A percentile compares a stretch with the other conserved stretches of the same genome.
Conservation (phyloP, 129 eudicot species). For the Kitagawia praeruptora region DNA sequence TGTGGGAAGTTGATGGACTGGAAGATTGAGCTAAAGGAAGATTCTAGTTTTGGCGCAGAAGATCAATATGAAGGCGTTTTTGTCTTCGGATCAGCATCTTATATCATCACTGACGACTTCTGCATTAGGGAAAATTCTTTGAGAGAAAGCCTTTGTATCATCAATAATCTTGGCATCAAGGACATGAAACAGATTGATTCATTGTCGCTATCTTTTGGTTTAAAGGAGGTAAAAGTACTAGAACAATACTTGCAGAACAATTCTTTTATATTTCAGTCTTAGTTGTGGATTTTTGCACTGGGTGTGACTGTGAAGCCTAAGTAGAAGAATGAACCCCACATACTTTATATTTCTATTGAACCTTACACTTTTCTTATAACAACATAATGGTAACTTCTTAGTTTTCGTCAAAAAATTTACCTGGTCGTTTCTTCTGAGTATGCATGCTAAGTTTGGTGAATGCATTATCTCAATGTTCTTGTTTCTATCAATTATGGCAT, state of each 20-base stretch:
- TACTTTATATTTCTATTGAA: no score
- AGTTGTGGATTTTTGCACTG: no score
- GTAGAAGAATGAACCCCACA: no score
- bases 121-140: neutral
- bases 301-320: no score
- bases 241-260: neutral
- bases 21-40: neutral
- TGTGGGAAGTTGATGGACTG: neutral
- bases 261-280: no score
- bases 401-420: no score
- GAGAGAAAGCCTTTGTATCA: neutral
- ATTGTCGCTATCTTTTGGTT: neutral
- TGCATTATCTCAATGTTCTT: no score
- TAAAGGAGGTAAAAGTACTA: neutral
- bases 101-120: neutral
- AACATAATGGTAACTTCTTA: no score
- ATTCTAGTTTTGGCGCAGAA: neutral
- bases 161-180: neutral
- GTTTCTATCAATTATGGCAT: no score
- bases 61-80: neutral
- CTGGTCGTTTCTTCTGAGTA: no score
- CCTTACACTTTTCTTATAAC: no score
- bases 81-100: neutral
- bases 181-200: neutral
- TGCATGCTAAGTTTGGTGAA: no score